These are phyloP conservation scores for Solanum chmielewskii DNA, from an alignment of 257 asterid species.

Conservation along the genomic window DNA sequence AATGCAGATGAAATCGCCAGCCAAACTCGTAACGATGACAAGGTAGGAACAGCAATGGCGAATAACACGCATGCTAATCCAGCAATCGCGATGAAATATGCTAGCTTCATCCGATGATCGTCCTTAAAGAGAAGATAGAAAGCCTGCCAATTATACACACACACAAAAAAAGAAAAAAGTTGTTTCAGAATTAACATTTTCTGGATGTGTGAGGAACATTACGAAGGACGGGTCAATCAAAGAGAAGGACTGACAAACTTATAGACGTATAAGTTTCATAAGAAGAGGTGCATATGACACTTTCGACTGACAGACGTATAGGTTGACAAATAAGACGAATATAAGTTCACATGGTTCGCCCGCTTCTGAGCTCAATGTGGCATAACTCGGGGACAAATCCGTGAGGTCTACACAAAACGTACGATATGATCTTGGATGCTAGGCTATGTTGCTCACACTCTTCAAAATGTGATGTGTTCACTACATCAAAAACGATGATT, in stretches of 20 bases:
- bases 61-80: conserved; percentile 65
- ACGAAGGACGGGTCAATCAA: not conserved
- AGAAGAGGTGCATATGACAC: not conserved
- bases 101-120: conserved; percentile 58
- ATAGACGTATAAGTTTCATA: not conserved
- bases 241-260: not conserved
- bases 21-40: conserved; percentile 80
- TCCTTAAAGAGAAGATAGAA: conserved; percentile 54
- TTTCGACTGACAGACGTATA: not conserved
- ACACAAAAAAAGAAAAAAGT: not conserved
- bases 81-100: conserved; percentile 59
- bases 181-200: not conserved
- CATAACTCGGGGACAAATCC: not conserved
- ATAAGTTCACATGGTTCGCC: not conserved
- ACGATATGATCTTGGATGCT: not conserved
- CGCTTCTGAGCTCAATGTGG: not conserved
- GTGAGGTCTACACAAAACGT: not conserved
- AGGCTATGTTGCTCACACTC: not conserved
- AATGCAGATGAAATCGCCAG: conserved; percentile 58
- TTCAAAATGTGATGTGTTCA: not conserved
- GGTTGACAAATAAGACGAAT: not conserved
- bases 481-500: no score
- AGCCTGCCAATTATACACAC: conserved; percentile 37
- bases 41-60: conserved; percentile 73
- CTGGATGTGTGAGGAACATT: not conserved